These are phyloP conservation scores for Vairimorpha apis DNA, from an alignment of 371 early-diverging fungal species.

Conservation along the genomic window DNA sequence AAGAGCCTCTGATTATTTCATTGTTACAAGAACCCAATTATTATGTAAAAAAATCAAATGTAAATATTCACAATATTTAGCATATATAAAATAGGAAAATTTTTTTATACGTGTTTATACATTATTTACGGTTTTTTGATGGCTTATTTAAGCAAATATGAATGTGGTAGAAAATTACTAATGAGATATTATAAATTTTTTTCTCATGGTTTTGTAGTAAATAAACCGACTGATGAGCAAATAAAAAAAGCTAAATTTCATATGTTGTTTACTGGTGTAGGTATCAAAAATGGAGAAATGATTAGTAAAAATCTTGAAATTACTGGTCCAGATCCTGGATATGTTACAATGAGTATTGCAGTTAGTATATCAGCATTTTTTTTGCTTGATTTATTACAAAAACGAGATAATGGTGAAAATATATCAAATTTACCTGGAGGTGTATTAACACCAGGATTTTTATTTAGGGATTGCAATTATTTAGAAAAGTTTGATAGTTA, in stretches of 20 bases:
- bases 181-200: slow-evolving; percentile 39
- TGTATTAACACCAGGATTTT: slow-evolving; percentile 60
- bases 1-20: slow-evolving; percentile 59
- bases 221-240: slow-evolving; percentile 40
- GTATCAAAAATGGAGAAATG: slow-evolving; percentile 19
- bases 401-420: neutral
- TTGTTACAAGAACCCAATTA: slow-evolving; percentile 53
- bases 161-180: slow-evolving; percentile 26
- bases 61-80: slow-evolving; percentile 34
- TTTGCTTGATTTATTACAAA: slow-evolving; percentile 21
- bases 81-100: slow-evolving; percentile 28
- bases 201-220: slow-evolving; percentile 51
- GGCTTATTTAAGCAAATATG: slow-evolving; percentile 26
- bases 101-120: slow-evolving; percentile 27
- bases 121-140: slow-evolving; percentile 29
- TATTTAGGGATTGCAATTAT: slow-evolving; percentile 54
- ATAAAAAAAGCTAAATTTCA: slow-evolving; percentile 52
- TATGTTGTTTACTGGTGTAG: slow-evolving; percentile 45
- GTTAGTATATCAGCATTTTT: slow-evolving; percentile 39
- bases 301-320: slow-evolving; percentile 43
- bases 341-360: slow-evolving; percentile 58
- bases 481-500: slow-evolving; percentile 46
- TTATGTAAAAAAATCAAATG: neutral
- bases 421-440: slow-evolving; percentile 36
- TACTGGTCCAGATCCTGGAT: slow-evolving; percentile 63